These are phyloP conservation scores for Hibiscus trionum DNA, from an alignment of 345 rosid species.

Conservation along the genomic window DNA sequence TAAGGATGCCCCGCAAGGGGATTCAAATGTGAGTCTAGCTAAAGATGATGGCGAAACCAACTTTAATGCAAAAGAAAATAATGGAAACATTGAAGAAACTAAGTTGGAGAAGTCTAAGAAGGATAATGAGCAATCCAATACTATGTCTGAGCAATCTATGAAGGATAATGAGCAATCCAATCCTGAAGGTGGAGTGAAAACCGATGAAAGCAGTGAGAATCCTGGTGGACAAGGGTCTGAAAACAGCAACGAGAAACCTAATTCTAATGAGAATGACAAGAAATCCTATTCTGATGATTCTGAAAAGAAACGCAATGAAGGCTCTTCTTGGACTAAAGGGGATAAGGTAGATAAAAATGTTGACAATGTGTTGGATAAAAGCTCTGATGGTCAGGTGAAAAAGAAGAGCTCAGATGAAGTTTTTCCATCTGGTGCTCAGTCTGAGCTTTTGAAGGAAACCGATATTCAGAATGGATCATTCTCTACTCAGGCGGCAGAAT, in stretches of 20 bases:
- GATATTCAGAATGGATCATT: constrained; percentile 59
- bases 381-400: background rate
- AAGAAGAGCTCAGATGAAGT: constrained; percentile 31
- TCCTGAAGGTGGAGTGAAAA: constrained; percentile 26
- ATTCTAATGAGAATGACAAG: background rate
- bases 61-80: constrained; percentile 25
- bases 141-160: constrained; percentile 26
- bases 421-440: constrained; percentile 68
- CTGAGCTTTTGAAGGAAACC: constrained; percentile 78
- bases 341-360: constrained; percentile 26
- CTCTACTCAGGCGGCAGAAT: constrained; percentile 86
- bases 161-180: constrained; percentile 23
- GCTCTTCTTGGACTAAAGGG: constrained; percentile 18
- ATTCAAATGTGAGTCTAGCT: constrained; percentile 18
- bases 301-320: constrained; percentile 28
- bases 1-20: constrained; percentile 55
- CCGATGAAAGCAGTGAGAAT: constrained; percentile 28
- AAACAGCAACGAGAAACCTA: constrained; percentile 28
- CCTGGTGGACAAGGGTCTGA: constrained; percentile 29
- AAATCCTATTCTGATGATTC: constrained; percentile 21
- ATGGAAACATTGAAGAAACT: constrained; percentile 21
- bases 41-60: constrained; percentile 21
- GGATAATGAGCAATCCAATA: too few relatives aligned
- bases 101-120: constrained; percentile 19
- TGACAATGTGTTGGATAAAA: background rate